Evolutionary conservation across 2,329 filamentous ascomycete genomes (phyloP), one percentile per base, ranked within the genome.

Genomic region (Pezicula radicicola): DNA sequence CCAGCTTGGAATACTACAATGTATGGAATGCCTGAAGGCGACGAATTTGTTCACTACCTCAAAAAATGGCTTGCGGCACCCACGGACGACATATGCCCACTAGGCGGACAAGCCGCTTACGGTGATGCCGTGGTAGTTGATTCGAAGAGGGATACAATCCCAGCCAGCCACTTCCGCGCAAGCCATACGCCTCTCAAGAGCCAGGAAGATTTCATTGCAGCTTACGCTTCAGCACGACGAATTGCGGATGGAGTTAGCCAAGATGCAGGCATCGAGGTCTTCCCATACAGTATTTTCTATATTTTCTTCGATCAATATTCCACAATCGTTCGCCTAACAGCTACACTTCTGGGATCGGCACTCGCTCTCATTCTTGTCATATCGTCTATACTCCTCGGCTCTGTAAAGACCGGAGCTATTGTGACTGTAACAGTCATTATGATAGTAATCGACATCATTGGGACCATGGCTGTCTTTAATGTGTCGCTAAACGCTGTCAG

Each of bases 251-350:
- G 88, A 27, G 85, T 99, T 48, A 86, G 80, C 13, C 71, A 80
- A 49, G 77, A 80, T 48, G 92, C 91, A 4, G 81, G 85, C 5
- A 83, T 89, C 19, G 85, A 94, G 21, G 86, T 99, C 3, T 99
- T 99, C 78, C 91, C 94, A 0, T 99, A 99, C 74, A 95, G 90
- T 61, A 87, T 97, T 55, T 96, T 96, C 69, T 99, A 99, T 75
- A 92, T 99, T 68, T 99, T 97, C 80, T 99, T 99, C 68, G 94
- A 99, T 67, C 94, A 97, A 68, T 99, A 99, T 66, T 81, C 90
- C 6, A 83, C 82, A 52, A 97, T 99, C 55, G 84, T 96, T 18
- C 78, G 80, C 10, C 78, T 97, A 4, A 92, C 93, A 0, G 87
- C 81, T 1, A 83, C 87, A 0, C 81, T 99, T 1, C 80, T 99